These are phyloP conservation scores for Russula brevipes DNA, from an alignment of 768 basidiomycete species.

Conservation along the genomic window DNA sequence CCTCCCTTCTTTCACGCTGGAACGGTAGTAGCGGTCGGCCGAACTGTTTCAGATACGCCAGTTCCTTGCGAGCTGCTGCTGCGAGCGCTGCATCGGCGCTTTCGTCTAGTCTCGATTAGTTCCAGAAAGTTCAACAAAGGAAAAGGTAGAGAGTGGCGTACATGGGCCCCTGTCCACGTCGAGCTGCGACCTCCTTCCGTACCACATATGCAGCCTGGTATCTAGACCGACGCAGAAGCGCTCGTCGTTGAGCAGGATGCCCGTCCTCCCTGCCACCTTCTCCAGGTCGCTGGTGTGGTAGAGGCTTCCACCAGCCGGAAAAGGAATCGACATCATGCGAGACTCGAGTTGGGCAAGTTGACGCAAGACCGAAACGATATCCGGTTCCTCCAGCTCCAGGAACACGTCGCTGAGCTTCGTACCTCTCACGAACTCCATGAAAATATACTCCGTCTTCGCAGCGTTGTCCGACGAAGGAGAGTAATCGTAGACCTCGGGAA, in stretches of 20 bases:
- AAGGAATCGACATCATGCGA: constrained; percentile 42
- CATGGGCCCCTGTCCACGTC: constrained; percentile 49
- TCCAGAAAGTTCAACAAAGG: constrained; percentile 19
- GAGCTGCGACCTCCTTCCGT: constrained; percentile 45
- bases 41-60: constrained; percentile 44
- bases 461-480: neutral
- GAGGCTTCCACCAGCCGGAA: constrained; percentile 49
- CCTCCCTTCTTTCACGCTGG: constrained; percentile 38
- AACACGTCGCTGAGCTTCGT: neutral
- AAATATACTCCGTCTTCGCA: neutral
- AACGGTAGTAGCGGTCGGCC: constrained; percentile 45
- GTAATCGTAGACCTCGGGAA: constrained; percentile 25
- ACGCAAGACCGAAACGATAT: constrained; percentile 37
- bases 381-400: neutral
- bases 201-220: constrained; percentile 40
- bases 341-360: constrained; percentile 47
- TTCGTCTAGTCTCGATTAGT: constrained; percentile 39
- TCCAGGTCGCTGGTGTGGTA: constrained; percentile 44
- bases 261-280: constrained; percentile 18
- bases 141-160: constrained; percentile 37
- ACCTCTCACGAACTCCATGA: neutral
- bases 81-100: constrained; percentile 40
- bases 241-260: neutral
- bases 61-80: constrained; percentile 43
- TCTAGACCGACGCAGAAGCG: constrained; percentile 2